A percentile compares a stretch with the other conserved stretches of the same genome.
These are phyloP conservation scores for Trametes villosa DNA, from an alignment of 768 basidiomycete genomes.

Conservation along the genomic window DNA sequence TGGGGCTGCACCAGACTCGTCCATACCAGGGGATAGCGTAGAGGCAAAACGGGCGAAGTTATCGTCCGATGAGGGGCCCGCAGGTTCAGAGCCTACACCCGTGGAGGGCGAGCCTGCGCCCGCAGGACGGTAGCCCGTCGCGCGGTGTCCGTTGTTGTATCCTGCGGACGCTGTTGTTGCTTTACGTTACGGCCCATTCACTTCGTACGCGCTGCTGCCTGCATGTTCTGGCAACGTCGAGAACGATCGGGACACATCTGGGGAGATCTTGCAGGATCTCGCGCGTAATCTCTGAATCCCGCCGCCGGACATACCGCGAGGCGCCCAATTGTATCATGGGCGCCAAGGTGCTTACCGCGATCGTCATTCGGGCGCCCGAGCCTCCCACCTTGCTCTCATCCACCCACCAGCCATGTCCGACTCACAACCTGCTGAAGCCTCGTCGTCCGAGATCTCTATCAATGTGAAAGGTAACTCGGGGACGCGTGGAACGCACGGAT, in stretches of 20 bases:
- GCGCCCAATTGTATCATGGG: slow-evolving; percentile 1
- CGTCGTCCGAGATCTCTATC: slow-evolving; percentile 36
- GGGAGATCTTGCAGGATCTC: neutral
- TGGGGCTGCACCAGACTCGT: neutral
- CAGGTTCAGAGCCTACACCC: neutral
- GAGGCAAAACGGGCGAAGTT: slow-evolving; percentile 21
- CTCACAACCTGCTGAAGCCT: slow-evolving; percentile 13
- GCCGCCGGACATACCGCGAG: neutral
- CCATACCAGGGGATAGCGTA: neutral
- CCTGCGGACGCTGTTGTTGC: no score
- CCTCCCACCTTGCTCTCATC: neutral
- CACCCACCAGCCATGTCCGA: slow-evolving; percentile 13
- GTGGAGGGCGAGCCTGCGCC: neutral
- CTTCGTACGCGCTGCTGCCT: no score
- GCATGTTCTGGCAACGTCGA: neutral
- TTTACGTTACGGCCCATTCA: no score
- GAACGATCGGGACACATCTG: slow-evolving; percentile 5
- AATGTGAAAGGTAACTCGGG: slow-evolving; percentile 59
- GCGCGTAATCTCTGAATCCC: no score
- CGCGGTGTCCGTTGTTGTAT: no score
- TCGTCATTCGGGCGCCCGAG: slow-evolving; percentile 7
- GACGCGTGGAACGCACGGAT: neutral
- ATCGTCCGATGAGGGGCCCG: neutral
- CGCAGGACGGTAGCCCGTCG: no score
- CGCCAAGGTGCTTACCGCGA: slow-evolving; percentile 2